Evolutionary conservation across 2,329 filamentous ascomycete genomes (phyloP).

Genomic region (Lecanicillium sp.): DNA sequence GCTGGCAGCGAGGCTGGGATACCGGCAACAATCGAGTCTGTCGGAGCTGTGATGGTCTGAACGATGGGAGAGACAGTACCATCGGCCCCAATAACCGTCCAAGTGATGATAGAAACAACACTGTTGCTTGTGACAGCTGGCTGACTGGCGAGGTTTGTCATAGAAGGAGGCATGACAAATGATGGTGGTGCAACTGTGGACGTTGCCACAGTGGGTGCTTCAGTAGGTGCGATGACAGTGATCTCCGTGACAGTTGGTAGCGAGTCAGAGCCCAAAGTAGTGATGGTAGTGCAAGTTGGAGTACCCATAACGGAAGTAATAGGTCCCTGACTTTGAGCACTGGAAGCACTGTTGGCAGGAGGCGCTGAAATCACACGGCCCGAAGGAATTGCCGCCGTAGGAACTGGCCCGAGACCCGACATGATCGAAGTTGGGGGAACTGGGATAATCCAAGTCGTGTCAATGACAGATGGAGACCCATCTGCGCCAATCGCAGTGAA

Average conservation of each 20-base stretch:
- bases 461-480: constrained; percentile 25
- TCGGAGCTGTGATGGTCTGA: constrained; percentile 2
- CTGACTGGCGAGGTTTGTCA: constrained; percentile 29
- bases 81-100: constrained; percentile 10
- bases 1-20: constrained; percentile 1
- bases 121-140: constrained; percentile 14
- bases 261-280: constrained; percentile 24
- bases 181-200: constrained; percentile 19
- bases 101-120: constrained; percentile 4
- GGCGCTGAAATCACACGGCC: background rate
- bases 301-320: constrained; percentile 1
- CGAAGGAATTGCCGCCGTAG: background rate
- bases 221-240: constrained; percentile 23
- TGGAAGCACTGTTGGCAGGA: background rate
- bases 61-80: constrained; percentile 5
- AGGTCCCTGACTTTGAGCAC: background rate
- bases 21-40: background rate
- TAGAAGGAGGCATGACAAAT: constrained; percentile 7
- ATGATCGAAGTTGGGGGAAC: constrained; percentile 15
- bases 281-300: constrained; percentile 27
- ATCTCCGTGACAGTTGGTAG: constrained; percentile 26
- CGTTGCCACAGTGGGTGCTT: background rate
- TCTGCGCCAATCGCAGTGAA: constrained; percentile 24
- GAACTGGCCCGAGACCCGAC: constrained; percentile 10
- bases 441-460: constrained; percentile 22